Evolutionary conservation across 345 rosid species (phyloP).

Genomic region (Conringia planisiliqua): DNA sequence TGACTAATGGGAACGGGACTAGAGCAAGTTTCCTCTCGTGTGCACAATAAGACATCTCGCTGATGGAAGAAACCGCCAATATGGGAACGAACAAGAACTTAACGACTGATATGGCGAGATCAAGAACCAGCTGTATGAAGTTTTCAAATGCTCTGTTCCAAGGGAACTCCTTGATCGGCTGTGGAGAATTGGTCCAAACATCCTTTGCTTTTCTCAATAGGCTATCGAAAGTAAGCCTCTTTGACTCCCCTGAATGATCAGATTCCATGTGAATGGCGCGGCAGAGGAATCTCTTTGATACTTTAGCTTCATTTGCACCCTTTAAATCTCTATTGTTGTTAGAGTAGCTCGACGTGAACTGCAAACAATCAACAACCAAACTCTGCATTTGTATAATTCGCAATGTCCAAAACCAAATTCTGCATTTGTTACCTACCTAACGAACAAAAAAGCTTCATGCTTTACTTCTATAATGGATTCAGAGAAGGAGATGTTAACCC

Average conservation of each 20-base stretch:
- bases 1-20: constrained; percentile 61
- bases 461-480: too few species aligned
- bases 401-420: neutral
- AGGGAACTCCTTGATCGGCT: constrained; percentile 78
- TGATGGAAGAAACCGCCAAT: constrained; percentile 67
- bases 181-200: constrained; percentile 65
- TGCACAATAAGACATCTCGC: constrained; percentile 99
- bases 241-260: constrained; percentile 56
- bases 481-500: too few species aligned
- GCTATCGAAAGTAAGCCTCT: constrained; percentile 43
- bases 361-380: neutral
- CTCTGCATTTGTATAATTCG: neutral
- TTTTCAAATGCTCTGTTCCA: constrained; percentile 66
- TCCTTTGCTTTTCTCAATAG: constrained; percentile 47
- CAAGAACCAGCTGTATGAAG: constrained; percentile 70
- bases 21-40: constrained; percentile 68
- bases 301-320: constrained; percentile 28
- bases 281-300: constrained; percentile 37
- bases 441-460: neutral
- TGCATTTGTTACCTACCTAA: neutral
- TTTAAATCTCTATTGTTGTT: constrained; percentile 13
- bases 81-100: constrained; percentile 68
- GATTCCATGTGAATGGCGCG: constrained; percentile 60
- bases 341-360: constrained; percentile 15
- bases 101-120: constrained; percentile 59